These are phyloP conservation scores for Helicostylum pulchrum DNA, from an alignment of 192 early-diverging fungal genomes.

Conservation along the genomic window DNA sequence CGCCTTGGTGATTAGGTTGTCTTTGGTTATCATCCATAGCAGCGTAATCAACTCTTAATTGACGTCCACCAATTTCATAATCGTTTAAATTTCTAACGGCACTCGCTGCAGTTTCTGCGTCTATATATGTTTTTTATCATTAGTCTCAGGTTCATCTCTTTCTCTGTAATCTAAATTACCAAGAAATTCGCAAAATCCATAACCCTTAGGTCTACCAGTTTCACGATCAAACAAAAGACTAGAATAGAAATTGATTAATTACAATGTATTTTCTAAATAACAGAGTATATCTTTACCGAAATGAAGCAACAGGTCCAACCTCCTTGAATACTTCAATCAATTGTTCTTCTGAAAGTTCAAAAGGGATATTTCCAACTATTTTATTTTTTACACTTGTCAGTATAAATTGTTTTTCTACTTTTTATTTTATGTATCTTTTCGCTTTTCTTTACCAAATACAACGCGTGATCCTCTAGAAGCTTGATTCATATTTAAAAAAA, in stretches of 20 bases:
- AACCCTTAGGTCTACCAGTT: constrained; percentile 84
- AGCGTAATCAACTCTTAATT: constrained; percentile 90
- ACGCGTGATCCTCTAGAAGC: constrained; percentile 39
- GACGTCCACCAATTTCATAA: constrained; percentile 84
- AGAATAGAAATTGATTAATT: background rate
- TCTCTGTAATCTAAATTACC: constrained; percentile 35
- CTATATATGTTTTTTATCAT: constrained; percentile 27
- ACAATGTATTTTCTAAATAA: background rate
- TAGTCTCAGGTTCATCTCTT: background rate
- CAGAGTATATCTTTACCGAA: constrained; percentile 42
- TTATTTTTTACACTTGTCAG: background rate
- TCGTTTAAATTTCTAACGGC: constrained; percentile 92
- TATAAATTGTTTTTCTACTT: background rate
- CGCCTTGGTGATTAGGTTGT: constrained; percentile 6
- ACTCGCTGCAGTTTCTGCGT: constrained; percentile 88
- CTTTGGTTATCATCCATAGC: constrained; percentile 57
- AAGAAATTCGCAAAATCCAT: constrained; percentile 91
- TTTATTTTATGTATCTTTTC: constrained; percentile 1
- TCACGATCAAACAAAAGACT: constrained; percentile 92
- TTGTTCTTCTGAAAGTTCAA: constrained; percentile 91
- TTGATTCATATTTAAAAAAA: constrained; percentile 21
- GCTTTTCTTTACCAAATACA: constrained; percentile 30
- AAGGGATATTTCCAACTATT: constrained; percentile 76
- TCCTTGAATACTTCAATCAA: constrained; percentile 88
- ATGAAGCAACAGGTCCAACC: constrained; percentile 81